Base-by-base conservation (phyloP, 2,329 filamentous ascomycete species). In the Zymoseptoria passerinii region DNA sequence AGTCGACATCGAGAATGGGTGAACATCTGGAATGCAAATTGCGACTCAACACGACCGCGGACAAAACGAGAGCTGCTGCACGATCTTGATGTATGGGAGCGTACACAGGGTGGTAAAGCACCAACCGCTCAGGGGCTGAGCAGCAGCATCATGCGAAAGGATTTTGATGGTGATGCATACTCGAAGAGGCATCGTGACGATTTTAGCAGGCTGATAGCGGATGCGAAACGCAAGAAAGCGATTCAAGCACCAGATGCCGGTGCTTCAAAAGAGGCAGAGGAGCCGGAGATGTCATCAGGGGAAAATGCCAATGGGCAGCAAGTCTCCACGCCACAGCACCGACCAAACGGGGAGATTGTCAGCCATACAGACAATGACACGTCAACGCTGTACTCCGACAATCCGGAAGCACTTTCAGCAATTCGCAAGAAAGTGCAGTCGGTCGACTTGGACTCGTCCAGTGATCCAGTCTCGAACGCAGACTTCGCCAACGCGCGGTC, bases 1-100 rank as follows among this genome's bases (percentile, higher is more conserved):
- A 83, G 81, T 64, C 83, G 95, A 18, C 92, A 97, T 68, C 89
- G 83, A 23, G 94, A 99, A 73, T 99, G 92, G 92, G 81, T 94
- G 54, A 96, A 94, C 44, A 76, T 99, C 18, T 96, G 90, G 88
- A 99, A 99, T 72, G 89, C 95, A 9, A 99, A 99, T 71, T 96
- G 91, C 74, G 94, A 99, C 73, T 88, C 92, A 1, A 82, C 82
- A 40, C 77, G 78, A 1, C 90, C 90, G 0, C 88, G 87, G 70
- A 78, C 79, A 9, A 90, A 89, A 63, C 69, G 75, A 6, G 86
- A 94, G 58, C 73, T 99, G 4, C 74, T 95, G 16, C 83, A 82
- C 13, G 92, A 97, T 60, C 73, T 99, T 10, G 88, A 92, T 20
- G 74, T 83, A 1, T 97, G 94, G 92, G 94, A 99, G 73, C 81